phyloP scores from a whole-genome alignment of 2,329 filamentous ascomycete genomes.

The Mollisia scopiformis region DNA sequence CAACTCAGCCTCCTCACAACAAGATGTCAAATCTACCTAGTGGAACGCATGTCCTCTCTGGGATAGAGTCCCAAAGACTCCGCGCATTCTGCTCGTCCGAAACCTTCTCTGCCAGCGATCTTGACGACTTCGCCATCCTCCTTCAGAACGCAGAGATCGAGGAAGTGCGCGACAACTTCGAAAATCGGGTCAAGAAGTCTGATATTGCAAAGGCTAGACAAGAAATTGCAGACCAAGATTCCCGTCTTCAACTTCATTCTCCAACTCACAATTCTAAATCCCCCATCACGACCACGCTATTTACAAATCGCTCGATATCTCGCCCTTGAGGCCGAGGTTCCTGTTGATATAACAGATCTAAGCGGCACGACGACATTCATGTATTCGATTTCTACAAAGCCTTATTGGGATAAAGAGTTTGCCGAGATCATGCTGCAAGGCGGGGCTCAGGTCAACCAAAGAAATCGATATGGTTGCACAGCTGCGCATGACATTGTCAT shows the following conservation, averaged over 20 bases:
- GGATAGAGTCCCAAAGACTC: constrained; percentile 5
- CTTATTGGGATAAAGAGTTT: constrained; percentile 14
- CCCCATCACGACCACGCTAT: background rate
- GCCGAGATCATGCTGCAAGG: constrained; percentile 11
- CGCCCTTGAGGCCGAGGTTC: constrained; percentile 9
- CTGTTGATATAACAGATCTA: constrained; percentile 12
- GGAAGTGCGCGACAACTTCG: background rate
- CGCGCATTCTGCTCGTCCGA: constrained; percentile 7
- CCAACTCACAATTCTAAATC: constrained; percentile 14
- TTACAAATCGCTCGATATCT: constrained; percentile 8
- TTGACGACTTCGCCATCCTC: constrained; percentile 9
- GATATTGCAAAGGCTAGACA: background rate
- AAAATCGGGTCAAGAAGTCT: background rate
- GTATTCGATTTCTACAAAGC: constrained; percentile 13
- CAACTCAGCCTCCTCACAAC: too few species aligned
- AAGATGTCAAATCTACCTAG: too few species aligned
- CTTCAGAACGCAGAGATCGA: background rate
- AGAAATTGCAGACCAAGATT: constrained; percentile 3
- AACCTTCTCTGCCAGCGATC: constrained; percentile 3
- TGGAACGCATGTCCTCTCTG: constrained; percentile 13
- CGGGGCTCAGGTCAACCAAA: constrained; percentile 8
- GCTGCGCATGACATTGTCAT: constrained; percentile 17
- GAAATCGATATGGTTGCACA: constrained; percentile 14
- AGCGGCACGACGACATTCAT: constrained; percentile 12
- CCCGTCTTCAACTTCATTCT: constrained; percentile 17